Evolutionary conservation across 352 stramenopile species (phyloP).

Genomic region (Pythium scleroteichum): DNA sequence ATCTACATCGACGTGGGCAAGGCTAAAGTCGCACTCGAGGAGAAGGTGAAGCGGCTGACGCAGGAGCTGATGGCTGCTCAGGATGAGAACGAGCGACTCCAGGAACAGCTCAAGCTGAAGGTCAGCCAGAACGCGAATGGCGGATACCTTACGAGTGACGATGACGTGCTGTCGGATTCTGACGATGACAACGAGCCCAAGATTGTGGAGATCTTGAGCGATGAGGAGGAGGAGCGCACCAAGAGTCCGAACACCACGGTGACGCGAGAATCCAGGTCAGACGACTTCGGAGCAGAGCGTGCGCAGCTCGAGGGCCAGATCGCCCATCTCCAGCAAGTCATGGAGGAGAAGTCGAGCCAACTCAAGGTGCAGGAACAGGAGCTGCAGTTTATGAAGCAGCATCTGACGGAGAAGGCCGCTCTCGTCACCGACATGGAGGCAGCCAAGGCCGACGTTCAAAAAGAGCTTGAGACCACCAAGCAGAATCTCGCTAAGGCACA

Average conservation of each 20-base stretch:
- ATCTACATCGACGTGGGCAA: constrained; percentile 82
- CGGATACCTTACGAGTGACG: background rate
- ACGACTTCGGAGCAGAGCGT: constrained; percentile 24
- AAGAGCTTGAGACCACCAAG: constrained; percentile 30
- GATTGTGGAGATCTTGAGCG: constrained; percentile 26
- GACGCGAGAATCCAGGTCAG: background rate
- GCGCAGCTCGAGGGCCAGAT: constrained; percentile 31
- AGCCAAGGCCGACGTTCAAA: constrained; percentile 24
- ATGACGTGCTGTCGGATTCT: constrained; percentile 1
- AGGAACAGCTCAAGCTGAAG: constrained; percentile 34
- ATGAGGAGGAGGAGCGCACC: constrained; percentile 8
- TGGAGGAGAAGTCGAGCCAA: constrained; percentile 23
- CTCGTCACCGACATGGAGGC: constrained; percentile 12
- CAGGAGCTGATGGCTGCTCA: constrained; percentile 43
- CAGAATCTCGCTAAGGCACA: constrained; percentile 36
- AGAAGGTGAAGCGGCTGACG: constrained; percentile 66
- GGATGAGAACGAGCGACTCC: constrained; percentile 53
- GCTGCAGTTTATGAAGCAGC: constrained; percentile 28
- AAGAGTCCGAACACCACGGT: background rate
- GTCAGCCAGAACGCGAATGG: constrained; percentile 6
- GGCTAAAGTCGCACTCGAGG: constrained; percentile 69
- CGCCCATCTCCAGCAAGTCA: constrained; percentile 20
- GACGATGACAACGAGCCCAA: constrained; percentile 19
- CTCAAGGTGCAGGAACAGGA: constrained; percentile 35
- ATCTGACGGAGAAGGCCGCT: constrained; percentile 27